Percentiles rank a stretch among this genome's conserved stretches.
Evolutionary conservation across 164 flowering plant genomes (phyloP).

Genomic region (Annona cherimola): DNA sequence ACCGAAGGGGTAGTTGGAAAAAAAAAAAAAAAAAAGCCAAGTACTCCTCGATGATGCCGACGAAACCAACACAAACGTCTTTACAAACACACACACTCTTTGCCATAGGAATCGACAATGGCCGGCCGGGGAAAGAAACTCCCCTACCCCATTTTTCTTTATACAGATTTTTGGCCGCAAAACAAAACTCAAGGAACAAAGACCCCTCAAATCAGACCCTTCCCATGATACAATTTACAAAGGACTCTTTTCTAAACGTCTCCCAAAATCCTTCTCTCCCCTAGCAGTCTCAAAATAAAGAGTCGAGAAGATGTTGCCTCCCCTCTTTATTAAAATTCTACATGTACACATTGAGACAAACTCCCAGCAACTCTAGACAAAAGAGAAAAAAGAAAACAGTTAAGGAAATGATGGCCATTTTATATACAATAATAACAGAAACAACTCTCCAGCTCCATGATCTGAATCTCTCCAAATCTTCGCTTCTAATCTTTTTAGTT

Average conservation of each 20-base stretch:
- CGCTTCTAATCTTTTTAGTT: background rate
- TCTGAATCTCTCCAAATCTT: background rate
- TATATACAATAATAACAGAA: slow-evolving; percentile 6
- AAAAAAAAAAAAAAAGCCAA: background rate
- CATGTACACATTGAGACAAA: background rate
- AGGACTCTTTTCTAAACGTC: background rate
- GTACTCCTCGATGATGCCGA: background rate
- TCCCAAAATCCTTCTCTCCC: background rate
- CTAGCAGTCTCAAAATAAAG: background rate
- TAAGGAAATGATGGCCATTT: background rate
- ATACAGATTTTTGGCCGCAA: slow-evolving; percentile 7
- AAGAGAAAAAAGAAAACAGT: background rate
- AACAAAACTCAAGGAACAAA: background rate
- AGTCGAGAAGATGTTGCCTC: background rate
- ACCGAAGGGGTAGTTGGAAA: background rate
- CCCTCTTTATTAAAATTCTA: slow-evolving; percentile 5
- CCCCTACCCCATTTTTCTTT: background rate
- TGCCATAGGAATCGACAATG: background rate
- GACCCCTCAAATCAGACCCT: background rate
- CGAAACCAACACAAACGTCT: background rate
- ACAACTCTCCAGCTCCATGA: background rate
- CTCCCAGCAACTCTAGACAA: background rate
- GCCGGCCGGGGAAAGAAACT: background rate
- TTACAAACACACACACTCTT: background rate
- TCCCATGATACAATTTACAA: background rate